Evolutionary conservation across 2,329 filamentous ascomycete genomes (phyloP), one percentile per base, ranked within the genome.

Genomic region (Aspergillus hiratsukae): DNA sequence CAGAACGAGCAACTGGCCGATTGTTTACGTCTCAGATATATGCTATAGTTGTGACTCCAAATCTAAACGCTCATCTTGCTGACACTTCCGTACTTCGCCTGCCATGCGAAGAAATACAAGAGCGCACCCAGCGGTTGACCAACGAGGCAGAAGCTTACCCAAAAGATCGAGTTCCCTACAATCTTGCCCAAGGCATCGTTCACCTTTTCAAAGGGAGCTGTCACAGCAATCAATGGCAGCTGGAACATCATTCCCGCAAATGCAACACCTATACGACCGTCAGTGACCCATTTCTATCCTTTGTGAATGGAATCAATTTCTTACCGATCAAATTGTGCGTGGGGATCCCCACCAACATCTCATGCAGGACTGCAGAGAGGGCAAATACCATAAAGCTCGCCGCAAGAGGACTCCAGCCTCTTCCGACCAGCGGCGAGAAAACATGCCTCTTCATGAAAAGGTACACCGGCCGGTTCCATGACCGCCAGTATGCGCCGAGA

Each of bases 31-130:
- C 21, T 14, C 14, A 46, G 21, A 46, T 27, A 46, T 46, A 46
- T 23, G 6, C 17, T 11, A 19, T 23, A 23, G 43, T 7, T 11
- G 11, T 23, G 23, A 8, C 19, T 23, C 21, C 5, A 37, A n/a
- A 37, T 46, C 43, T 46, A 46, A 46, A 46, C 43, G 21, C 58
- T 29, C 60, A 68, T 64, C 49, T 68, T 70, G 61, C 78, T 90
- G 23, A 92, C 87, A 66, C 87, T 91, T 11, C 94, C 94, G 71
- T 96, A 97, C 78, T 97, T 97, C 54, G 91, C 91, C 76, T 97
- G 93, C 93, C 94, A 99, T 1, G 92, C 92, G 71, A 97, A 97
- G 73, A 97, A 99, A 73, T 99, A 99, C 71, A 96, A 81, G 58
- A 99, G 78, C 0, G 91, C 92, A 1, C 91, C 94, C 65, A 97